Base-by-base conservation (phyloP, 1,284 basidiomycete species). In the Ustilago crameri region DNA sequence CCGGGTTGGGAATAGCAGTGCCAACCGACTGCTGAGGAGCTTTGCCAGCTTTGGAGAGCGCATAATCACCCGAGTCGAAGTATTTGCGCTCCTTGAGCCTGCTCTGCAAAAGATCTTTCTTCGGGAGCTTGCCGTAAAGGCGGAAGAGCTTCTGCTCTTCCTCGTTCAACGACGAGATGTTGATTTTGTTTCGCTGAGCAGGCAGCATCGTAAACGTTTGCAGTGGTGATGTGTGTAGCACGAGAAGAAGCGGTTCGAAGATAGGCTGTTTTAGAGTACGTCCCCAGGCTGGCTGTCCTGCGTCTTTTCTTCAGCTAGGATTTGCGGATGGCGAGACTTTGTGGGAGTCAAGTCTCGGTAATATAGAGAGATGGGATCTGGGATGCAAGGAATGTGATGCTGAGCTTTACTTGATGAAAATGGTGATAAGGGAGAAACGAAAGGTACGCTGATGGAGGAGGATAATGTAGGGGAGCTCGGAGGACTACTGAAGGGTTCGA, bases 1-100 rank as follows among this genome's bases (percentile, higher is more conserved):
- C 92, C 27, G 94, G 93, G 84, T 92, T 95, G 23, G 94, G 94
- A 76, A 96, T 96, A 46, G 93, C 91, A 26, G 93, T 96, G 41
- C 94, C 94, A 49, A 95, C 92, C 15, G 90, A 88, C 82, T 88
- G 92, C 83, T 93, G 91, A 45, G 93, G 90, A 22, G 91, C 89
- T 40, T 92, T 91, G 32, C 95, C 94, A 3, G 94, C 95, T 85
- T 97, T 96, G 55, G 93, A 94, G 76, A 97, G 87, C 51, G 93
- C 93, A 82, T 97, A 97, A 84, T 97, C 94, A 68, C 95, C 95
- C 63, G 95, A 97, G 85, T 97, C 94, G 84, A 97, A 97, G 86
- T 93, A 97, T 85, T 96, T 96, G 81, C 94, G 92, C 84, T 96
- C 94, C 93, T 93, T 95, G 84, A 94, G 91, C 90, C 95, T 93